Evolutionary conservation across 129 eudicot species (phyloP).

Genomic region (Arctium minus): DNA sequence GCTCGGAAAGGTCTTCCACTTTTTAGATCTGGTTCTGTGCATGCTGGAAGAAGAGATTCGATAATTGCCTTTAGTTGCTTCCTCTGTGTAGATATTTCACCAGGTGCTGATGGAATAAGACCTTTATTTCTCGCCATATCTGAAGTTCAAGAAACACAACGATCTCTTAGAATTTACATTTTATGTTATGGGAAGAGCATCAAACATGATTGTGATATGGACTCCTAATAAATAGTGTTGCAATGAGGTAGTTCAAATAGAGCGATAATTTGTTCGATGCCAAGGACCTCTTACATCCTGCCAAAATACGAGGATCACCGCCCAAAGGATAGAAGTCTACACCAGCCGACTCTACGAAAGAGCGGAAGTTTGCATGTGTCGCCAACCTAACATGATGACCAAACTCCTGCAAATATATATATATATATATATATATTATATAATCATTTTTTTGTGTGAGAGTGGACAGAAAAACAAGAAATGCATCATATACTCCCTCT

Average conservation of each 20-base stretch:
- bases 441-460: neutral
- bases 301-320: slow-evolving; percentile 95
- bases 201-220: neutral
- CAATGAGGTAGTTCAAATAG: neutral
- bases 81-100: slow-evolving; percentile 77
- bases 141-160: slow-evolving; percentile 23
- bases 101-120: slow-evolving; percentile 83
- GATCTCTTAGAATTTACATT: neutral
- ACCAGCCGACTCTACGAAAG: slow-evolving; percentile 89
- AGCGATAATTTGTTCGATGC: neutral
- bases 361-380: slow-evolving; percentile 77
- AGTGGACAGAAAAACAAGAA: neutral
- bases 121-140: slow-evolving; percentile 99
- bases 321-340: slow-evolving; percentile 94
- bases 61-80: slow-evolving; percentile 86
- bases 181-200: neutral
- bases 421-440: neutral
- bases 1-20: slow-evolving; percentile 75
- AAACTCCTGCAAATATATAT: slow-evolving; percentile 61
- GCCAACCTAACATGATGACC: slow-evolving; percentile 96
- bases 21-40: slow-evolving; percentile 73
- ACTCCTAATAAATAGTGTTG: no score
- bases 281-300: slow-evolving; percentile 81
- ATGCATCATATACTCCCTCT: neutral
- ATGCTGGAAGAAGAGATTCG: slow-evolving; percentile 93